These are phyloP conservation scores for Hemileia vastatrix DNA, from an alignment of 1,284 basidiomycete species.

Conservation along the genomic window DNA sequence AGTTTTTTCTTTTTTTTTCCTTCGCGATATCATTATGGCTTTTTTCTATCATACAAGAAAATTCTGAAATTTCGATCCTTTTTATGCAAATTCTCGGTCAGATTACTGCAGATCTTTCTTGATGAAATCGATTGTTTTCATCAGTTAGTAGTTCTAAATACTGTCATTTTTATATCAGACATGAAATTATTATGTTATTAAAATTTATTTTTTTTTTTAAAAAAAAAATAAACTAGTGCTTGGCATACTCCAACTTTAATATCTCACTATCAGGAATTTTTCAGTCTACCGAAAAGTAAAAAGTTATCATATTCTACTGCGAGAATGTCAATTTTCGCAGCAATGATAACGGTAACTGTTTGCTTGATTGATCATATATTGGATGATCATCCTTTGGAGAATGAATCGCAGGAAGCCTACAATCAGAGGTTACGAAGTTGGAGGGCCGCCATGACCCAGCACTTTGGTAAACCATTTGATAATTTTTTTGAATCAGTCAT, in stretches of 20 bases:
- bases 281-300: slow-evolving; percentile 5
- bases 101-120: slow-evolving; percentile 8
- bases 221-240: not conserved
- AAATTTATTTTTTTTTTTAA: not conserved
- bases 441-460: slow-evolving; percentile 6
- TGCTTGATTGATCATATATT: slow-evolving; percentile 2
- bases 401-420: slow-evolving; percentile 3
- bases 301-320: slow-evolving; percentile 2
- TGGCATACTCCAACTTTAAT: slow-evolving; percentile 20
- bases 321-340: slow-evolving; percentile 10
- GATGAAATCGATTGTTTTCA: slow-evolving; percentile 21
- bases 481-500: too few species aligned
- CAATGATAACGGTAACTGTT: slow-evolving; percentile 8
- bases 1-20: too few species aligned
- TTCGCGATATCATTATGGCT: too few species aligned
- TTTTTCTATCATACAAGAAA: too few species aligned
- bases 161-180: not conserved
- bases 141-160: slow-evolving; percentile 4
- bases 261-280: slow-evolving; percentile 11
- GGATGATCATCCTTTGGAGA: slow-evolving; percentile 1
- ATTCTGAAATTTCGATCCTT: not conserved
- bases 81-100: not conserved
- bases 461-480: not conserved
- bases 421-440: slow-evolving; percentile 6
- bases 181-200: not conserved